A percentile compares a stretch with the other conserved stretches of the same genome.
Evolutionary conservation across 2,329 filamentous ascomycete species (phyloP).

Genomic region (Fusarium mexicanum): DNA sequence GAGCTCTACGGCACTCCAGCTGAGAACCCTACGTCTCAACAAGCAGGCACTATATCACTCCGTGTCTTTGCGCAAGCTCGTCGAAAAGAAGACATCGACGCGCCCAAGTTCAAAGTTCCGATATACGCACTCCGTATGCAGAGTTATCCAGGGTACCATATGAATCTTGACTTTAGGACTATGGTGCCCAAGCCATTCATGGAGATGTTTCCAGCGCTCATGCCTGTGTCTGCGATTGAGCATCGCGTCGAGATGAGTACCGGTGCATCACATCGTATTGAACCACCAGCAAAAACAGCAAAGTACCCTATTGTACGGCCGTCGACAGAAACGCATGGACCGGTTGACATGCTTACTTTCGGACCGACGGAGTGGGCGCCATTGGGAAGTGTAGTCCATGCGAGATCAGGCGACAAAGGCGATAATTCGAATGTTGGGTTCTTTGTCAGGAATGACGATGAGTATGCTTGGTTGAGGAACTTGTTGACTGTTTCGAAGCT

Average conservation of each 20-base stretch:
- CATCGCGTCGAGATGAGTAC: conserved; percentile 45
- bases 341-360: conserved; percentile 38
- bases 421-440: conserved; percentile 57
- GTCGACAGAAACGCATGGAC: conserved; percentile 41
- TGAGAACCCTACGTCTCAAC: conserved; percentile 54
- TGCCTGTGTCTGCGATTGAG: conserved; percentile 43
- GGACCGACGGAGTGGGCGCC: conserved; percentile 43
- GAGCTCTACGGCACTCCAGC: conserved; percentile 50
- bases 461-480: conserved; percentile 57
- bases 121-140: conserved; percentile 54
- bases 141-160: conserved; percentile 55
- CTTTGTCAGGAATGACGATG: conserved; percentile 55
- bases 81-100: conserved; percentile 47
- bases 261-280: conserved; percentile 24
- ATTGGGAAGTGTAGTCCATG: conserved; percentile 46
- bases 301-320: conserved; percentile 40
- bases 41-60: conserved; percentile 59
- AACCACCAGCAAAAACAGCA: conserved; percentile 31
- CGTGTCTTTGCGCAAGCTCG: conserved; percentile 58
- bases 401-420: conserved; percentile 54
- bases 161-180: conserved; percentile 55
- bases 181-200: conserved; percentile 55
- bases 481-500: conserved; percentile 53
- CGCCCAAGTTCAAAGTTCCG: conserved; percentile 50
- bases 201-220: conserved; percentile 53